These are phyloP conservation scores for Paramecium sexaurelia DNA, from an alignment of 73 alveolate genomes.

Conservation along the genomic window DNA sequence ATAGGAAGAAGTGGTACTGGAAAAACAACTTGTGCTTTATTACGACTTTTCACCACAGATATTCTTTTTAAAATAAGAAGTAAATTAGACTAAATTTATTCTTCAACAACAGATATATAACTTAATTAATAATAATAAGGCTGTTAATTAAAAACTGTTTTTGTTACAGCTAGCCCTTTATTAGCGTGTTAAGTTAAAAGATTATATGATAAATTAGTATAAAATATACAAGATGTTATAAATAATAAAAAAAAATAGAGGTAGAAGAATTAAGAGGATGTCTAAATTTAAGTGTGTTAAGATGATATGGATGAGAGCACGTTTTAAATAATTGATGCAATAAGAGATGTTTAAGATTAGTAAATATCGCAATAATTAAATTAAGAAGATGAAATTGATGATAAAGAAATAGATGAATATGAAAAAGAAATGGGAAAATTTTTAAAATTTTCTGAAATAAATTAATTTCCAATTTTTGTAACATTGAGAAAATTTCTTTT, in stretches of 20 bases:
- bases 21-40: conserved; percentile 84
- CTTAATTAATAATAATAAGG: conserved; percentile 57
- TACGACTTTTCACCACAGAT: conserved; percentile 83
- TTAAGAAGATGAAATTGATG: conserved; percentile 68
- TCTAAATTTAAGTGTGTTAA: not conserved
- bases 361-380: not conserved
- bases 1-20: conserved; percentile 96
- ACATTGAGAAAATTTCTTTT: conserved; percentile 80
- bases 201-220: conserved; percentile 73
- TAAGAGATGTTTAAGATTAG: not conserved
- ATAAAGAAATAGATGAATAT: conserved; percentile 70
- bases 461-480: conserved; percentile 84
- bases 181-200: conserved; percentile 87
- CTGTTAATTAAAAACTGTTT: conserved; percentile 70
- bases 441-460: conserved; percentile 66
- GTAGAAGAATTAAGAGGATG: not conserved
- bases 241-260: conserved; percentile 17
- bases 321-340: conserved; percentile 4
- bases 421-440: conserved; percentile 69
- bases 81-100: not conserved
- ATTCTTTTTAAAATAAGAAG: conserved; percentile 68
- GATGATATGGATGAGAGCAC: not conserved
- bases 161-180: conserved; percentile 89
- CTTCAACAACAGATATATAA: not conserved
- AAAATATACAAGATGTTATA: conserved; percentile 69